Percentiles rank a stretch among this genome's conserved stretches.
Evolutionary conservation across 371 early-diverging fungal genomes (phyloP).

Genomic region (Apophysomyces trapeziformis): DNA sequence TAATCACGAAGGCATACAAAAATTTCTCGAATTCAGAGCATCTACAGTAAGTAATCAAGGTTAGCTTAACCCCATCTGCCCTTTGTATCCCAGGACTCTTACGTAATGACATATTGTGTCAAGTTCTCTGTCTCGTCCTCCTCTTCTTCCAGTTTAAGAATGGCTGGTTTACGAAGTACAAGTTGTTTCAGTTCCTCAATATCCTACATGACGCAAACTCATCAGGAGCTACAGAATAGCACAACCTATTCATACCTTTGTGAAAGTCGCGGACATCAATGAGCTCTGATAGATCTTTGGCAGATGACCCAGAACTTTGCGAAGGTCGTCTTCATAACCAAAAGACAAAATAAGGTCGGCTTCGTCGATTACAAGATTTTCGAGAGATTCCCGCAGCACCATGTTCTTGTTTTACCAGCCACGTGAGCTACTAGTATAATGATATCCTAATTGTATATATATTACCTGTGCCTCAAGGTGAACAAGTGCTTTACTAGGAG

Average conservation of each 20-base stretch:
- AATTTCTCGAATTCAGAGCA: constrained; percentile 90
- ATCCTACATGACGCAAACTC: constrained; percentile 47
- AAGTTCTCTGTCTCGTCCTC: constrained; percentile 66
- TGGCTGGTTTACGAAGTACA: constrained; percentile 81
- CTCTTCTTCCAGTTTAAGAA: constrained; percentile 84
- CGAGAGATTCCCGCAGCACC: constrained; percentile 63
- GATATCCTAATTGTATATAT: neutral
- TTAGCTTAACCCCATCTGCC: neutral
- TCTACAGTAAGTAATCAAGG: constrained; percentile 20
- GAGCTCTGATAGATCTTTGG: constrained; percentile 89
- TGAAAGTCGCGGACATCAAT: constrained; percentile 91
- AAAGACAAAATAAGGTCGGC: constrained; percentile 93
- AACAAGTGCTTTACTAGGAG: constrained; percentile 79
- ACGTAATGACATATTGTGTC: constrained; percentile 78
- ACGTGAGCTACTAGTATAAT: neutral
- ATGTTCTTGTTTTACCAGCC: constrained; percentile 47
- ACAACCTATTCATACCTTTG: constrained; percentile 36
- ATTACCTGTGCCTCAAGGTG: constrained; percentile 66
- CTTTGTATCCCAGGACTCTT: constrained; percentile 8
- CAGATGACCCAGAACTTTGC: constrained; percentile 67
- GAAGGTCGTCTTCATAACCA: constrained; percentile 89
- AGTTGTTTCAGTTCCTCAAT: constrained; percentile 84
- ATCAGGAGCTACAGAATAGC: neutral
- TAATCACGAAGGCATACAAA: constrained; percentile 84
- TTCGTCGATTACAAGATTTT: constrained; percentile 93